These are phyloP conservation scores for Penicillium manginii DNA, from an alignment of 495 filamentous ascomycete genomes.

Conservation along the genomic window DNA sequence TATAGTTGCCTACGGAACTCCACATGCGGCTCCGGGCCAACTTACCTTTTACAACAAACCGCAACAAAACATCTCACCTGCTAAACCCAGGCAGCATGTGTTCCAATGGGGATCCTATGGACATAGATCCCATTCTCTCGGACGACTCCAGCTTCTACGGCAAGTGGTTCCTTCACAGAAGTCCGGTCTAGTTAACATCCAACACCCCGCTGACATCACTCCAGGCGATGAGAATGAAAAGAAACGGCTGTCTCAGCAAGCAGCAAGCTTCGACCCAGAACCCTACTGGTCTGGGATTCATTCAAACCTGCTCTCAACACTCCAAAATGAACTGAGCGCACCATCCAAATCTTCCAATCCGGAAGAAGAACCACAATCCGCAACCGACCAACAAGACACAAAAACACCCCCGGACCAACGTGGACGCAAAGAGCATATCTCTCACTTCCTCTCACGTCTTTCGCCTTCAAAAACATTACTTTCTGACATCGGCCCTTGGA, in stretches of 20 bases:
- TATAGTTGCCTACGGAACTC: no score
- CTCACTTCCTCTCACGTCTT: slow-evolving; percentile 65
- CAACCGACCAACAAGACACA: slow-evolving; percentile 35
- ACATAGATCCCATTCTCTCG: slow-evolving; percentile 44
- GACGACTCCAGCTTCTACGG: slow-evolving; percentile 78
- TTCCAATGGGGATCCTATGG: neutral
- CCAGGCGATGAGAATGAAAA: slow-evolving; percentile 58
- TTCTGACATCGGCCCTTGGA: slow-evolving; percentile 58
- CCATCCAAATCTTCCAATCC: neutral
- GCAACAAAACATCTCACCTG: neutral
- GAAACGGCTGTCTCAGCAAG: slow-evolving; percentile 37
- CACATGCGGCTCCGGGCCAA: no score
- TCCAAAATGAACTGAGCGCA: slow-evolving; percentile 23
- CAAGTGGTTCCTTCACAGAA: slow-evolving; percentile 21
- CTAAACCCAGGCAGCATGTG: neutral
- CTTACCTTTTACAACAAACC: no score
- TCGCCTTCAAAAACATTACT: slow-evolving; percentile 61
- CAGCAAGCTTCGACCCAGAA: slow-evolving; percentile 45
- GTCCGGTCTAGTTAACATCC: neutral
- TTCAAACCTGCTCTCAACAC: slow-evolving; percentile 35
- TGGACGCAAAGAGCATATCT: slow-evolving; percentile 59
- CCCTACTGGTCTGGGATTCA: slow-evolving; percentile 49
- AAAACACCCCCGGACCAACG: slow-evolving; percentile 45
- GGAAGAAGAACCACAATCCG: neutral
- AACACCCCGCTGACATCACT: slow-evolving; percentile 19